Base-by-base conservation (phyloP, 2,329 filamentous ascomycete genomes). In the Colletotrichum sp. region DNA sequence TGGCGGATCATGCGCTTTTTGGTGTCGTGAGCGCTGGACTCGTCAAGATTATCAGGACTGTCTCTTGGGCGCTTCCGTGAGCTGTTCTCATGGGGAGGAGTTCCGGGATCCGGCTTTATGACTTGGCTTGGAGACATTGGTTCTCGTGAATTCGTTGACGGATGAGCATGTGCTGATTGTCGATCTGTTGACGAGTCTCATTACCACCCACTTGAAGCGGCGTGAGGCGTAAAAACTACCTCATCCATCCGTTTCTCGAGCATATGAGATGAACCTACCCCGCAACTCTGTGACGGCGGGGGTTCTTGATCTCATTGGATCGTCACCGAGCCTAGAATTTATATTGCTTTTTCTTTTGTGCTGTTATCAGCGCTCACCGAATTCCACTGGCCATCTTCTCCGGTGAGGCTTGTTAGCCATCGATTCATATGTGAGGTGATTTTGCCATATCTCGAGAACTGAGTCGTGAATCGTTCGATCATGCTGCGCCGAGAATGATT, bases 171-270 rank as follows among this genome's bases (percentile, higher is more conserved):
- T 52, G 43, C 43, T 21, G 43, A 52, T 52, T 2, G 10, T 13
- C 12, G 4, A 4, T 52, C n/a, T 3, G 2, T 24, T 52, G 0
- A 6, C 39, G 5, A 12, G 3, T 21, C 43, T 52, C n/a, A 7
- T 5, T 1, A 13, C 12, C 43, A 52, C 6, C 2, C 43, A 52
- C 6, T 1, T 13, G 10, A 52, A 24, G 43, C 43, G n/a, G 15
- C 10, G 0, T 24, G n/a, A 52, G 5, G n/a, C 43, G 5, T 7
- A n/a, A n/a, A 6, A 0, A 48, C 9, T 0, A 4, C 39, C 18
- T 48, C 4, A 52, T 52, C 43, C n/a, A 2, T 43, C 43, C 43
- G n/a, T 52, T 52, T 52, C 43, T 52, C 6, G 12, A 21, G n/a
- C 6, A 52, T 7, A 52, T 52, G 16, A 52, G 43, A 52, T 24